Percentiles rank a stretch among this genome's conserved stretches.
Conservation (phyloP, 2,329 filamentous ascomycete genomes). For the Helicocarpus griseus region DNA sequence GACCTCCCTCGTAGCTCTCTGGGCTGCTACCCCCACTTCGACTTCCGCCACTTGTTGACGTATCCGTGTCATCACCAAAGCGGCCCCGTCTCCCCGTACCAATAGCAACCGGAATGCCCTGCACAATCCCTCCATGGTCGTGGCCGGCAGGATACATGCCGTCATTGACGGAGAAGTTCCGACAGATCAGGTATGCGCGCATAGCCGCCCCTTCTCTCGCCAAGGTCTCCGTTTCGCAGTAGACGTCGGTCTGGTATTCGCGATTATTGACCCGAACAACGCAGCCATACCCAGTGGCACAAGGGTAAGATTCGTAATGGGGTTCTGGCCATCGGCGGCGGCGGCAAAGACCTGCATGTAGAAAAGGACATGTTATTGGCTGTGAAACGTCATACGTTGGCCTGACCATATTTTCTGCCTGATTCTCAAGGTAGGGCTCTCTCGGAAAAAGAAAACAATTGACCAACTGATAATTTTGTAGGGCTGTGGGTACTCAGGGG, state of each 20-base stretch:
- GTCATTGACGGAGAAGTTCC: slow-evolving; percentile 93
- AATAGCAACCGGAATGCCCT: slow-evolving; percentile 56
- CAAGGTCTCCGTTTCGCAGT: slow-evolving; percentile 70
- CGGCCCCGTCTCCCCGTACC: slow-evolving; percentile 48
- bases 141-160: slow-evolving; percentile 63
- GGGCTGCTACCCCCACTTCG: slow-evolving; percentile 49
- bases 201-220: slow-evolving; percentile 91
- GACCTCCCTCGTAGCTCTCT: slow-evolving; percentile 21
- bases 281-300: slow-evolving; percentile 70
- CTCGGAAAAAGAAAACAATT: slow-evolving; percentile 1
- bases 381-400: slow-evolving; percentile 6
- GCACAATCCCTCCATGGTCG: slow-evolving; percentile 45
- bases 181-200: slow-evolving; percentile 94
- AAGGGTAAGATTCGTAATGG: slow-evolving; percentile 72
- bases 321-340: slow-evolving; percentile 91
- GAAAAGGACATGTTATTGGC: slow-evolving; percentile 31
- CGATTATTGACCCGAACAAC: slow-evolving; percentile 91
- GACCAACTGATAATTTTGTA: neutral
- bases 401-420: neutral
- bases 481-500: neutral
- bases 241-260: slow-evolving; percentile 85
- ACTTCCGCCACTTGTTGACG: slow-evolving; percentile 34
- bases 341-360: slow-evolving; percentile 69
- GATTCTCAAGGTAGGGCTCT: neutral
- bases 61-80: slow-evolving; percentile 40